Conservation (phyloP, 2,329 filamentous ascomycete genomes). For the Nakataea oryzae region DNA sequence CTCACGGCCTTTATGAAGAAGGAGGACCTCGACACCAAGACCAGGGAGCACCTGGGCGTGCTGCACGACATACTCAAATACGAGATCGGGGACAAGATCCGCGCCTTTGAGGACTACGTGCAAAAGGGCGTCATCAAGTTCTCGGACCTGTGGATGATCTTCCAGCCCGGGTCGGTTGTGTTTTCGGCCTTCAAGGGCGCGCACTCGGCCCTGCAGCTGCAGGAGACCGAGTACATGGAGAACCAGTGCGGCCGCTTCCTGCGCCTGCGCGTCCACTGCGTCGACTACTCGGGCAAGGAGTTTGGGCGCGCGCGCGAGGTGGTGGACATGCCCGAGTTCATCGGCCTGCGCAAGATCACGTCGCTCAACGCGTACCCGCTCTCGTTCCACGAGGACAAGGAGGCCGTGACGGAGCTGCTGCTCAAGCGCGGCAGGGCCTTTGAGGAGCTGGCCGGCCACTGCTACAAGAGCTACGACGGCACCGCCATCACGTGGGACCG, state of each 20-base stretch:
- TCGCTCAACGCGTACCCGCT: slow-evolving; percentile 32
- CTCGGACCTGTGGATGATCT: slow-evolving; percentile 41
- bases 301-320: slow-evolving; percentile 28
- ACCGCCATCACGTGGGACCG: slow-evolving; percentile 24
- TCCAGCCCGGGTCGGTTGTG: slow-evolving; percentile 33
- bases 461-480: slow-evolving; percentile 30
- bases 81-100: slow-evolving; percentile 40
- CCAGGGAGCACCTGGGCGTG: slow-evolving; percentile 34
- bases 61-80: slow-evolving; percentile 35
- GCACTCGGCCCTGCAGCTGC: slow-evolving; percentile 26
- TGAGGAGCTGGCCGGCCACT: slow-evolving; percentile 31
- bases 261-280: slow-evolving; percentile 25
- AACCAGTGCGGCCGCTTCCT: slow-evolving; percentile 27
- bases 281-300: slow-evolving; percentile 37
- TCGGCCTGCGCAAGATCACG: slow-evolving; percentile 32
- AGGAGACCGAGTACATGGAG: slow-evolving; percentile 23
- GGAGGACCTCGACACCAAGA: slow-evolving; percentile 27
- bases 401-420: slow-evolving; percentile 21
- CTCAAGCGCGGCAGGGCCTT: slow-evolving; percentile 31
- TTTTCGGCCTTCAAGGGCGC: slow-evolving; percentile 27
- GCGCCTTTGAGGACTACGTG: slow-evolving; percentile 38
- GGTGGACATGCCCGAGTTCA: slow-evolving; percentile 28
- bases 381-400: slow-evolving; percentile 28
- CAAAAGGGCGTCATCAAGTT: slow-evolving; percentile 42
- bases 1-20: slow-evolving; percentile 30